Conservation (phyloP, 352 stramenopile genomes). For the Pythium diclinum region DNA sequence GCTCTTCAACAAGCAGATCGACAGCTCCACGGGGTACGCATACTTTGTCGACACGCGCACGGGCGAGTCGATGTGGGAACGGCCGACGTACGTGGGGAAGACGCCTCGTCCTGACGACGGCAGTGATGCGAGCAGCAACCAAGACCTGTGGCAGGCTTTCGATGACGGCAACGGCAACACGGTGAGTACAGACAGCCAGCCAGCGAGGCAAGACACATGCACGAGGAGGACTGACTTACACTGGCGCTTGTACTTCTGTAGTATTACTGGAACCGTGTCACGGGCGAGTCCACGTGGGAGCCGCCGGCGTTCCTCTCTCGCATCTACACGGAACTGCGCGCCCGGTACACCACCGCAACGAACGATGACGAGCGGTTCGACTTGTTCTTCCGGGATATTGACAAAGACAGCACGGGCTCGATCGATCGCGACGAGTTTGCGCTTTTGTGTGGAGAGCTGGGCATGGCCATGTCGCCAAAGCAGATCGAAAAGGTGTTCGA, state of each 20-base stretch:
- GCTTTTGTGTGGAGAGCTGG: constrained; percentile 58
- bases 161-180: constrained; percentile 63
- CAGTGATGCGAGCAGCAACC: background rate
- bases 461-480: constrained; percentile 55
- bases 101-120: constrained; percentile 22
- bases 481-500: constrained; percentile 56
- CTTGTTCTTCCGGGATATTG: constrained; percentile 61
- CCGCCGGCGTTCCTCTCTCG: constrained; percentile 46
- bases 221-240: background rate
- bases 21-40: constrained; percentile 34
- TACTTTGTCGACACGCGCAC: constrained; percentile 72
- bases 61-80: constrained; percentile 56
- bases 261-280: constrained; percentile 76
- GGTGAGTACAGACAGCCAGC: constrained; percentile 25
- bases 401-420: constrained; percentile 52
- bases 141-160: constrained; percentile 51
- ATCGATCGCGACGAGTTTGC: constrained; percentile 69
- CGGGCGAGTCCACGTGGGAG: constrained; percentile 63
- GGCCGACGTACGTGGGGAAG: constrained; percentile 28
- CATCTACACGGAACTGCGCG: constrained; percentile 52
- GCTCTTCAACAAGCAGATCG: constrained; percentile 52
- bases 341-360: constrained; percentile 46
- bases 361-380: constrained; percentile 61
- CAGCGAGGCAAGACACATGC: no score
- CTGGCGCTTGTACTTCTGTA: constrained; percentile 19